phyloP scores from a whole-genome alignment of 2,329 filamentous ascomycete species.

The Huntiella savannae region DNA sequence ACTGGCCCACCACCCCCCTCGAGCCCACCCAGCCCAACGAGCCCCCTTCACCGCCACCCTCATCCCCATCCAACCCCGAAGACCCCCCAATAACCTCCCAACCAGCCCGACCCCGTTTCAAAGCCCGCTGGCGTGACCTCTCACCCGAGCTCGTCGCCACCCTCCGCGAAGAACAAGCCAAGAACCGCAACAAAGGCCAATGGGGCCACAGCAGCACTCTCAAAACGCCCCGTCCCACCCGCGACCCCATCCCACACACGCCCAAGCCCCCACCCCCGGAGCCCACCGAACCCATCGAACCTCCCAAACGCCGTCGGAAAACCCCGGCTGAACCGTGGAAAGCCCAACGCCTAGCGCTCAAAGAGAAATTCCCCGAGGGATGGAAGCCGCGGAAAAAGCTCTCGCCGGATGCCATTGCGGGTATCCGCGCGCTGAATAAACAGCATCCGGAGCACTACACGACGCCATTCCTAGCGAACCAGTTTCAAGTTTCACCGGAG shows the following conservation, averaged over 20 bases:
- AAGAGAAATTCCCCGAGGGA: conserved; percentile 58
- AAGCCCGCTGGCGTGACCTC: conserved; percentile 3
- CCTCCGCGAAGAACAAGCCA: conserved; percentile 1
- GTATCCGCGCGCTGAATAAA: conserved; percentile 64
- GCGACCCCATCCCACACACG: neutral
- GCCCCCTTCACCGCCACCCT: too few species aligned
- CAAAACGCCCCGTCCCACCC: neutral
- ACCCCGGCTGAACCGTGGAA: conserved; percentile 37
- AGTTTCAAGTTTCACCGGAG: conserved; percentile 77
- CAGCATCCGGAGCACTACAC: conserved; percentile 63
- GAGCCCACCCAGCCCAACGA: too few species aligned
- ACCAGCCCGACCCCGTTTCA: neutral
- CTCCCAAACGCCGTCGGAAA: neutral
- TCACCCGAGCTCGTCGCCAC: neutral
- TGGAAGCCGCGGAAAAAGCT: conserved; percentile 75
- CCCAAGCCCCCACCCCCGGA: neutral
- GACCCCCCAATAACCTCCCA: neutral
- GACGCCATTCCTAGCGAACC: conserved; percentile 49
- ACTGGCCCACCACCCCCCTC: too few species aligned
- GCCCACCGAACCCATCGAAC: neutral
- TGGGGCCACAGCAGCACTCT: neutral
- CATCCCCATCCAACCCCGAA: neutral
- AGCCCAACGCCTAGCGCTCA: conserved; percentile 53
- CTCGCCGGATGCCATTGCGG: conserved; percentile 80
- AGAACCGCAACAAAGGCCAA: neutral